These are phyloP conservation scores for Aegle marmelos DNA, from an alignment of 345 rosid genomes.

Conservation along the genomic window DNA sequence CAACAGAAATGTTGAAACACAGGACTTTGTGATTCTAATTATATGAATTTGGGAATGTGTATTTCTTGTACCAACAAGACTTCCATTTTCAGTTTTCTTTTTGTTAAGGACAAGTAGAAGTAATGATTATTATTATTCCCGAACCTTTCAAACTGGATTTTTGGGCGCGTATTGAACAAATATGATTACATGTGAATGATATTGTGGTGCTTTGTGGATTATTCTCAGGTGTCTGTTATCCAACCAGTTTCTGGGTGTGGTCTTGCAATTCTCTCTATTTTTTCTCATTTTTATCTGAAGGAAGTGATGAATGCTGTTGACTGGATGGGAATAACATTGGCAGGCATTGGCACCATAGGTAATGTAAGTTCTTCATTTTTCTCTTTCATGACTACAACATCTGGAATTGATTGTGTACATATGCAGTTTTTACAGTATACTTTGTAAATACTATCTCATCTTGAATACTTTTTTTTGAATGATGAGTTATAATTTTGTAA, in stretches of 20 bases:
- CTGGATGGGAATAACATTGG: constrained; percentile 93
- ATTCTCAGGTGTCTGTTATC: constrained; percentile 79
- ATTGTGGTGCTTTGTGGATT: constrained; percentile 4
- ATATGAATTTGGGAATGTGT: neutral
- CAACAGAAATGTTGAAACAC: neutral
- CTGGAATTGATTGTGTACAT: neutral
- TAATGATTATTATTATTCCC: neutral
- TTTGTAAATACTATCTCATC: neutral
- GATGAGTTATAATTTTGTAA: neutral
- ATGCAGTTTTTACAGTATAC: neutral
- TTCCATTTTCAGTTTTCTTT: neutral
- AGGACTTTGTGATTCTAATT: neutral
- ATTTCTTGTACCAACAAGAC: neutral
- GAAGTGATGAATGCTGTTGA: constrained; percentile 91
- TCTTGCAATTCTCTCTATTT: constrained; percentile 85
- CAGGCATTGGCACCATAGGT: constrained; percentile 98
- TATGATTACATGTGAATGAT: constrained; percentile 2
- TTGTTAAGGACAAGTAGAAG: neutral
- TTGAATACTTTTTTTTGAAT: neutral
- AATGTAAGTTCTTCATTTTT: constrained; percentile 26
- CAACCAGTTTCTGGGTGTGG: constrained; percentile 99
- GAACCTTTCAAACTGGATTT: neutral
- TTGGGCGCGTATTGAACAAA: neutral
- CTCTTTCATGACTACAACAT: neutral
- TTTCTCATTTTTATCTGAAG: constrained; percentile 92